phyloP scores from a whole-genome alignment of 495 filamentous ascomycete species.

The Neurospora sp. region DNA sequence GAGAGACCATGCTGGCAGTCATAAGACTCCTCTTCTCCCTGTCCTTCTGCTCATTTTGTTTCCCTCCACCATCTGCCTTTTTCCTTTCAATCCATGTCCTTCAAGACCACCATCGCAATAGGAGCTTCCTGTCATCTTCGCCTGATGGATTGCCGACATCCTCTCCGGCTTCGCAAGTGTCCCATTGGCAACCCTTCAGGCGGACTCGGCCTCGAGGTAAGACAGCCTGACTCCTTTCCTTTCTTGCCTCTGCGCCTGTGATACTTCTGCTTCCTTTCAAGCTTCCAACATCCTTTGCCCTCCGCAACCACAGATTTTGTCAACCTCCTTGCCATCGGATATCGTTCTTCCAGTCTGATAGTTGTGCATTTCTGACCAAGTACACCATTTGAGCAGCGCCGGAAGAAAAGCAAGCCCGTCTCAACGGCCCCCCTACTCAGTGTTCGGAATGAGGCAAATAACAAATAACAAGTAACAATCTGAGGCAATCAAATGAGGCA shows the following conservation, averaged over 20 bases:
- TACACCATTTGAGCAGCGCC: neutral
- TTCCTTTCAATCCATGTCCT: neutral
- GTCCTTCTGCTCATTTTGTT: neutral
- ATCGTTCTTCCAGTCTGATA: neutral
- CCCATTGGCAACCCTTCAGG: neutral
- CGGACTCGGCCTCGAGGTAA: neutral
- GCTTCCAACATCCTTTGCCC: neutral
- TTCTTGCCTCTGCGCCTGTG: neutral
- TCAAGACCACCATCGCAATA: neutral
- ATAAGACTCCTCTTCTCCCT: neutral
- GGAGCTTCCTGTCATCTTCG: slow-evolving; percentile 23
- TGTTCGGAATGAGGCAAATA: too few species aligned
- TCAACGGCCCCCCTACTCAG: neutral
- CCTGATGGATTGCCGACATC: neutral
- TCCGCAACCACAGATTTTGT: neutral
- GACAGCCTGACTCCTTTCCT: neutral
- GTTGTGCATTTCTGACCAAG: neutral
- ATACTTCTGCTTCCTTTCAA: neutral
- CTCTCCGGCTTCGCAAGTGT: neutral
- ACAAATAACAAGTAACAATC: too few species aligned
- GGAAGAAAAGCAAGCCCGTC: neutral
- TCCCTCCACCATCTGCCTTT: neutral
- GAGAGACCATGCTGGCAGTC: neutral
- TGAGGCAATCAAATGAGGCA: too few species aligned
- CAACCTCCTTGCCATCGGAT: neutral